Evolutionary conservation across 352 stramenopile species (phyloP).

Genomic region (Phytophthora rubi): DNA sequence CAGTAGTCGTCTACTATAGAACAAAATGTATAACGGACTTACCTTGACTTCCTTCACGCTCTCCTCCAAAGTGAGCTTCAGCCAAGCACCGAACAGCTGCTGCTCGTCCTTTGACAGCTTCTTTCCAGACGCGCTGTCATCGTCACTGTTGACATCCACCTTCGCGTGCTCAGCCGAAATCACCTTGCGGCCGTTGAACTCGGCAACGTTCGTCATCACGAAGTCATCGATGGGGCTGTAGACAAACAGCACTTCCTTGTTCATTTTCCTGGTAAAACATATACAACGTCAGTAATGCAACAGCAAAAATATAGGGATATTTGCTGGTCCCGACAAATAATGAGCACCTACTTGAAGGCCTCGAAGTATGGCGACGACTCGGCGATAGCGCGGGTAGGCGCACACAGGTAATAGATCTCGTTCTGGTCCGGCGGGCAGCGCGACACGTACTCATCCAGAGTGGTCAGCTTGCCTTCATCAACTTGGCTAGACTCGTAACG

Average conservation of each 20-base stretch:
- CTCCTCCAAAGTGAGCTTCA: conserved; percentile 92
- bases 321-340: too few relatives aligned
- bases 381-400: conserved; percentile 95
- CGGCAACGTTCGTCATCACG: conserved; percentile 98
- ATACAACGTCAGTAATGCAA: not conserved
- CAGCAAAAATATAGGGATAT: too few relatives aligned
- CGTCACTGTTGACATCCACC: conserved; percentile 89
- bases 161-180: conserved; percentile 97
- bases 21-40: not conserved
- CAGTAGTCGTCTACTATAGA: not conserved
- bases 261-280: conserved; percentile 80
- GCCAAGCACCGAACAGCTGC: conserved; percentile 92
- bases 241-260: conserved; percentile 98
- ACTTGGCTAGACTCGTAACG: conserved; percentile 98
- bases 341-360: conserved; percentile 94
- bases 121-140: conserved; percentile 45
- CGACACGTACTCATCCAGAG: conserved; percentile 99
- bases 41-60: conserved; percentile 90
- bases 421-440: conserved; percentile 96
- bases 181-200: conserved; percentile 97
- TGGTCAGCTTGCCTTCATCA: conserved; percentile 91
- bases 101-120: conserved; percentile 90
- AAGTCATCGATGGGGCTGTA: conserved; percentile 99
- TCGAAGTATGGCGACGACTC: conserved; percentile 98
- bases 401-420: conserved; percentile 99